Percentiles rank a stretch among this genome's conserved stretches.
Conservation (phyloP, 148 eudicot species). For the Hydrangea macrophylla region DNA sequence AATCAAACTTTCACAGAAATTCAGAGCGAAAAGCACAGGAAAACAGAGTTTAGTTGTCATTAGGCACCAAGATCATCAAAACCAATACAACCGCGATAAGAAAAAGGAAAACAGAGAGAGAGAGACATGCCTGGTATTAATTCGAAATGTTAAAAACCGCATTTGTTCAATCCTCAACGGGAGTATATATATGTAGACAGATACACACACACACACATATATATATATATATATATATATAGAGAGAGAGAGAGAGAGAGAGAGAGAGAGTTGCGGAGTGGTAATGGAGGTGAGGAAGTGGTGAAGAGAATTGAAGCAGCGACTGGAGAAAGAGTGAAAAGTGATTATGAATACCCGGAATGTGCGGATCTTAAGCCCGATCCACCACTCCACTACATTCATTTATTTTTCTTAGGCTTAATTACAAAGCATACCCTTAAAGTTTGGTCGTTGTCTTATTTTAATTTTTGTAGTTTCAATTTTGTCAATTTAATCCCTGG, state of each 20-base stretch:
- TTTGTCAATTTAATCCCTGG: too few relatives aligned
- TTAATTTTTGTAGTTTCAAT: too few relatives aligned
- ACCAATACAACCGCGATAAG: background rate
- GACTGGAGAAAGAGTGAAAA: background rate
- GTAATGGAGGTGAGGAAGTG: background rate
- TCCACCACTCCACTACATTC: constrained; percentile 12
- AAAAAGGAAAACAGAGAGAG: constrained; percentile 11
- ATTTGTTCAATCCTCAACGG: constrained; percentile 14
- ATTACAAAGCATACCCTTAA: too few relatives aligned
- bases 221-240: background rate
- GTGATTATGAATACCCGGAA: background rate
- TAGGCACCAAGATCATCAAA: too few relatives aligned
- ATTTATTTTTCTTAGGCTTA: too few relatives aligned
- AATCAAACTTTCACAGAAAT: constrained; percentile 7
- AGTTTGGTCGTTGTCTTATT: too few relatives aligned
- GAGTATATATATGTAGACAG: background rate
- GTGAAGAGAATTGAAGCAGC: background rate
- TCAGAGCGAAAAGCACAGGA: background rate
- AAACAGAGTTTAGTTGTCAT: background rate
- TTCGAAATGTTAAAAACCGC: constrained; percentile 12
- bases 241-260: background rate
- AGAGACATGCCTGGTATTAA: constrained; percentile 18
- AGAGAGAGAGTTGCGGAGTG: background rate
- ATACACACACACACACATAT: too few relatives aligned
- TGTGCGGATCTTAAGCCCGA: constrained; percentile 21